Evolutionary conservation across 176 grass and related monocot genomes (phyloP).

Genomic region (Oryza officinalis): DNA sequence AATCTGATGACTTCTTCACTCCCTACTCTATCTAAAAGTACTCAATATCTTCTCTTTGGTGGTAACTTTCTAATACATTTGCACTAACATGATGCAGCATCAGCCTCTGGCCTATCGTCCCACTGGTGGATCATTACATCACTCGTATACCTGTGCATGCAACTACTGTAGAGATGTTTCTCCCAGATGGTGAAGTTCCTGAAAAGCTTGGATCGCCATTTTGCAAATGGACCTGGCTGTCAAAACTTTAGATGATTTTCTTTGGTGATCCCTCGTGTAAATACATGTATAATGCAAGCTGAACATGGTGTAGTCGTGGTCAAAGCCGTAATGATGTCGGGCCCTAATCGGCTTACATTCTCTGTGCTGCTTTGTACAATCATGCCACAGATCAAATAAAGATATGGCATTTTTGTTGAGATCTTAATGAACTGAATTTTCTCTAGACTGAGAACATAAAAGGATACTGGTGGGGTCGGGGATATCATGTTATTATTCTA

Average conservation of each 20-base stretch:
- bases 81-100: conserved; percentile 34
- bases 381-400: conserved; percentile 33
- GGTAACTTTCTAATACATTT: conserved; percentile 12
- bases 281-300: conserved; percentile 54
- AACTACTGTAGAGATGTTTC: conserved; percentile 32
- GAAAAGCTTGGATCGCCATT: neutral
- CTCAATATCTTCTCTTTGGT: neutral
- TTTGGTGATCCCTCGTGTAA: conserved; percentile 36
- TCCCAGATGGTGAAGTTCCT: conserved; percentile 8
- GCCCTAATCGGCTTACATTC: conserved; percentile 38
- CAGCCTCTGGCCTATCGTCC: neutral
- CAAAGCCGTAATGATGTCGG: conserved; percentile 51
- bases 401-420: conserved; percentile 22
- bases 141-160: conserved; percentile 29
- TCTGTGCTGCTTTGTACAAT: conserved; percentile 33
- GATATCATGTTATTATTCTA: neutral
- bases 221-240: neutral
- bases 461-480: neutral
- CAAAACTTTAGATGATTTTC: neutral
- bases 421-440: neutral
- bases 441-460: conserved; percentile 11
- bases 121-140: conserved; percentile 18
- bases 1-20: neutral
- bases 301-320: conserved; percentile 38
- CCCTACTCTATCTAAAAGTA: neutral